Conservation (phyloP, 192 early-diverging fungal species). For the Coemansia sp. region DNA sequence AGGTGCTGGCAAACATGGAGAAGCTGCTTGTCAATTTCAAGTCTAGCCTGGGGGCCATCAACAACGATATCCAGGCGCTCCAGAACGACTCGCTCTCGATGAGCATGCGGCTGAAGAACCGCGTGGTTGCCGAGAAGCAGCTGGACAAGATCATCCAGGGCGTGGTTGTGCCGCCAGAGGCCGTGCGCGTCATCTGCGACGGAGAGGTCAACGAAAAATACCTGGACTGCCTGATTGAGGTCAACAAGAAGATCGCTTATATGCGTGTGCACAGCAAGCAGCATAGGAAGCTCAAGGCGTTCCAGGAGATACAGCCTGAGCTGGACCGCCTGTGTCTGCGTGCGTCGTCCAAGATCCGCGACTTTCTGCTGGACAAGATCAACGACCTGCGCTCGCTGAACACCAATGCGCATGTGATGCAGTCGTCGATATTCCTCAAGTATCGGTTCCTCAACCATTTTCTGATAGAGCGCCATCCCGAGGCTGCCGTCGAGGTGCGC, state of each 20-base stretch:
- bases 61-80: slow-evolving; percentile 80
- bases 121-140: slow-evolving; percentile 73
- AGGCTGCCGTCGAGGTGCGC: slow-evolving; percentile 84
- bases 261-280: slow-evolving; percentile 70
- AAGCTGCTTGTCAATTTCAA: slow-evolving; percentile 80
- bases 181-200: slow-evolving; percentile 83
- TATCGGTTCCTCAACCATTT: slow-evolving; percentile 92
- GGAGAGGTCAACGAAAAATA: slow-evolving; percentile 91
- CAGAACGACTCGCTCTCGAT: slow-evolving; percentile 79
- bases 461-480: slow-evolving; percentile 79
- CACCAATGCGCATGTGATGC: slow-evolving; percentile 90
- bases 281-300: slow-evolving; percentile 68
- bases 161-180: slow-evolving; percentile 72
- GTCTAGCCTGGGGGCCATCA: slow-evolving; percentile 81
- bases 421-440: slow-evolving; percentile 86
- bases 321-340: slow-evolving; percentile 84
- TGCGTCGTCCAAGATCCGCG: slow-evolving; percentile 80
- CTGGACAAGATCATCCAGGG: slow-evolving; percentile 78
- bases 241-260: slow-evolving; percentile 86
- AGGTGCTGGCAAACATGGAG: slow-evolving; percentile 83
- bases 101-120: slow-evolving; percentile 80
- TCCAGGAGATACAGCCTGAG: slow-evolving; percentile 88
- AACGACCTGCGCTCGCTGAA: slow-evolving; percentile 82
- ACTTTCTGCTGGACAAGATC: slow-evolving; percentile 83
- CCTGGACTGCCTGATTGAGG: slow-evolving; percentile 74